Percentiles rank a stretch among this genome's conserved stretches.
Evolutionary conservation across 2,329 filamentous ascomycete species (phyloP).

Genomic region (Ploettnerulaceae sp.): DNA sequence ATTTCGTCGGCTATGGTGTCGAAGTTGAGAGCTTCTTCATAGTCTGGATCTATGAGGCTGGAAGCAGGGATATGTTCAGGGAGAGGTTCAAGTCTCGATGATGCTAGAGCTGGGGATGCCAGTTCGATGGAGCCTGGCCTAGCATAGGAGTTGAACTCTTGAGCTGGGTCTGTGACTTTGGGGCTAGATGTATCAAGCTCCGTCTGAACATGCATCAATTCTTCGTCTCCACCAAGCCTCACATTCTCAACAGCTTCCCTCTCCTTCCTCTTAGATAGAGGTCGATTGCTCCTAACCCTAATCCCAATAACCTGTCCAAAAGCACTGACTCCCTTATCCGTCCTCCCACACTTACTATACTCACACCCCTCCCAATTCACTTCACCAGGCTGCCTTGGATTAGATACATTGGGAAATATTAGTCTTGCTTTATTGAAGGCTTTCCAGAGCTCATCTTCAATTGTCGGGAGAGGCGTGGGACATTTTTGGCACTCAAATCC

Average conservation of each 20-base stretch:
- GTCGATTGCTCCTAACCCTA: slow-evolving; percentile 73
- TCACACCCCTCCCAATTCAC: slow-evolving; percentile 80
- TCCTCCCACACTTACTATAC: slow-evolving; percentile 93
- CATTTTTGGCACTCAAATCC: slow-evolving; percentile 83
- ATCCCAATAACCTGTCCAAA: slow-evolving; percentile 94
- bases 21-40: slow-evolving; percentile 41
- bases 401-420: slow-evolving; percentile 59
- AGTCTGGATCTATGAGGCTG: slow-evolving; percentile 26
- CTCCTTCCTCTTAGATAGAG: slow-evolving; percentile 41
- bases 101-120: slow-evolving; percentile 25
- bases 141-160: slow-evolving; percentile 24
- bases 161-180: not conserved
- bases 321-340: slow-evolving; percentile 88
- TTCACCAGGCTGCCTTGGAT: slow-evolving; percentile 43
- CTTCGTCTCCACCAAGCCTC: not conserved
- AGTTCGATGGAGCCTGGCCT: slow-evolving; percentile 27
- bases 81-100: slow-evolving; percentile 19
- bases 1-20: slow-evolving; percentile 76
- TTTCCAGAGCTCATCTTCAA: slow-evolving; percentile 93
- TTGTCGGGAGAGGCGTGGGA: slow-evolving; percentile 64
- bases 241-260: slow-evolving; percentile 11
- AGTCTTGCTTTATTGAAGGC: slow-evolving; percentile 77
- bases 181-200: not conserved
- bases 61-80: slow-evolving; percentile 15
- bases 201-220: not conserved